Evolutionary conservation across 169 alveolate genomes (phyloP).

Genomic region (Cryptosporidium meleagridis): DNA sequence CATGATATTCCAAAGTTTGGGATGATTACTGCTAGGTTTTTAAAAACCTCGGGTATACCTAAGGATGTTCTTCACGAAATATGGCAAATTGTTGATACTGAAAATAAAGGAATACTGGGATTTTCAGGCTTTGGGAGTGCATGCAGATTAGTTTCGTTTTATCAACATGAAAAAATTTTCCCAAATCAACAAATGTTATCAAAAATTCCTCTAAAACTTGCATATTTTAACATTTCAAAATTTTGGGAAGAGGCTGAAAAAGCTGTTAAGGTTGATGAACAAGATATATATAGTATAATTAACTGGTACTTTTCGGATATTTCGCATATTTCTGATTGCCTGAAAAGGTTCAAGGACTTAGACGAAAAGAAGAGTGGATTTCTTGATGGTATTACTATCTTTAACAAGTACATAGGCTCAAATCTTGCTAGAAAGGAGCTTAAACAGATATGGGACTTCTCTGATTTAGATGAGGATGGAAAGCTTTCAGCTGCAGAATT

Average conservation of each 20-base stretch:
- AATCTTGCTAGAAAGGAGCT: neutral
- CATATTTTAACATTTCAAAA: conserved; percentile 31
- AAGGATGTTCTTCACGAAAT: conserved; percentile 55
- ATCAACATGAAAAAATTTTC: conserved; percentile 25
- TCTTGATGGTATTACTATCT: conserved; percentile 26
- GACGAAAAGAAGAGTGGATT: conserved; percentile 6
- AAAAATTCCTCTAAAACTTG: conserved; percentile 19
- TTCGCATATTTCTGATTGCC: conserved; percentile 4
- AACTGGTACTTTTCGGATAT: conserved; percentile 25
- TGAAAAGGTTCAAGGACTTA: neutral
- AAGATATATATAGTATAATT: neutral
- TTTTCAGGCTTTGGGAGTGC: conserved; percentile 56
- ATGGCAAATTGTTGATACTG: conserved; percentile 48
- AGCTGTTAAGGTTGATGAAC: neutral
- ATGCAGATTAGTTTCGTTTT: conserved; percentile 51
- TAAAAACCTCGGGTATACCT: conserved; percentile 52
- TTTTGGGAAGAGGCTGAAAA: neutral
- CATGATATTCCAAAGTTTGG: conserved; percentile 50
- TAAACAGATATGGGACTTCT: conserved; percentile 35
- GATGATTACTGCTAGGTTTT: conserved; percentile 34
- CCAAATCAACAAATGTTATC: neutral
- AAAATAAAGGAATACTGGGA: conserved; percentile 17
- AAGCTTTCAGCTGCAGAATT: conserved; percentile 25
- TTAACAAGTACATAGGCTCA: conserved; percentile 18
- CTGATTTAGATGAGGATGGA: conserved; percentile 63